A percentile compares a stretch with the other conserved stretches of the same genome.
phyloP scores from a whole-genome alignment of 2,329 filamentous ascomycete genomes.

The Pseudopyricularia cyperi region DNA sequence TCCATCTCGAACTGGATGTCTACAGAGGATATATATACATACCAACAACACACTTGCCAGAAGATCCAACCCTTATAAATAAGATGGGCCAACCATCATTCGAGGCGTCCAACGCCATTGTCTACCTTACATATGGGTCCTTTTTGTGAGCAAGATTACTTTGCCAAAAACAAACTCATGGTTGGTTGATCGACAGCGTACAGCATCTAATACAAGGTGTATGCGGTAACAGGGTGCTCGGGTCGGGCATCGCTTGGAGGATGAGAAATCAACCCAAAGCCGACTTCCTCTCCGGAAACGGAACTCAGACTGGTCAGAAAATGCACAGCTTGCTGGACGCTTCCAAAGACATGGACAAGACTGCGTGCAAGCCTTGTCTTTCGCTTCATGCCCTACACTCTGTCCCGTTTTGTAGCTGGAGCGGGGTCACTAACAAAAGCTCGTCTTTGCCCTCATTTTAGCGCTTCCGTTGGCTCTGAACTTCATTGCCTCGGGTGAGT shows the following conservation, averaged over 20 bases:
- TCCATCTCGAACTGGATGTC: no score
- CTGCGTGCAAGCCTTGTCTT: background rate
- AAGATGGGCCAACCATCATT: conserved; percentile 64
- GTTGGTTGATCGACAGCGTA: background rate
- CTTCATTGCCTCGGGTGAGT: conserved; percentile 89
- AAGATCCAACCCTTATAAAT: background rate
- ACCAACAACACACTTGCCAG: no score
- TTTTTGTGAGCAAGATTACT: conserved; percentile 47
- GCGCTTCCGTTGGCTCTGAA: conserved; percentile 73
- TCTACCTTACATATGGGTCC: conserved; percentile 65
- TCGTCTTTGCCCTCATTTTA: conserved; percentile 20
- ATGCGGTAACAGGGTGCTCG: conserved; percentile 40
- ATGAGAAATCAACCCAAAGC: conserved; percentile 52
- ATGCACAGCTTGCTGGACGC: background rate
- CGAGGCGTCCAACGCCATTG: conserved; percentile 68
- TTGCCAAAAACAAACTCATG: background rate
- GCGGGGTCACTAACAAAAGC: background rate
- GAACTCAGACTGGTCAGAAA: conserved; percentile 69
- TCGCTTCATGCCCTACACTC: background rate
- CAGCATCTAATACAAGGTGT: background rate
- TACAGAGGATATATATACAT: no score
- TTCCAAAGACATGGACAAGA: background rate
- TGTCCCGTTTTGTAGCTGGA: background rate
- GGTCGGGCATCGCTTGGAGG: conserved; percentile 43
- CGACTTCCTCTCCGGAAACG: conserved; percentile 63